These are phyloP conservation scores for Colletotrichum euphorbiae DNA, from an alignment of 2,329 filamentous ascomycete genomes.

Conservation along the genomic window DNA sequence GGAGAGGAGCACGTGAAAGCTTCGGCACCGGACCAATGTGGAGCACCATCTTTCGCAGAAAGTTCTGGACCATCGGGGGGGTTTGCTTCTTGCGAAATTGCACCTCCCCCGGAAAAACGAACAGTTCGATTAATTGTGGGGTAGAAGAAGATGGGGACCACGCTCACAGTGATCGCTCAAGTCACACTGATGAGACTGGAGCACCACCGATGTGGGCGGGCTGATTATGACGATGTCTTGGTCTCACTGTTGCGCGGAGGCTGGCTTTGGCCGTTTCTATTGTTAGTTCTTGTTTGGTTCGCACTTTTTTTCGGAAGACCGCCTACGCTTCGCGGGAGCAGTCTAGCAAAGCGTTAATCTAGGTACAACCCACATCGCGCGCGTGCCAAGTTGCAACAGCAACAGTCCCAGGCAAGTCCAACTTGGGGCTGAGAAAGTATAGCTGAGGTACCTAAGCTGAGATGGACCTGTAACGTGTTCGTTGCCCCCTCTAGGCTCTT, in stretches of 20 bases:
- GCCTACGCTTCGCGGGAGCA: conserved; percentile 1
- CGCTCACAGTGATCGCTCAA: neutral
- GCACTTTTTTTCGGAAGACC: neutral
- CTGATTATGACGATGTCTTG: conserved; percentile 9
- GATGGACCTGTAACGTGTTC: neutral
- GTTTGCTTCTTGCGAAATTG: neutral
- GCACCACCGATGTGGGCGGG: neutral
- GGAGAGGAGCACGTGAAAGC: neutral
- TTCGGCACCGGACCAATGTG: neutral
- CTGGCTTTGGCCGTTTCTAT: neutral
- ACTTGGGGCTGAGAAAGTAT: neutral
- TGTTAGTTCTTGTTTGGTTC: neutral
- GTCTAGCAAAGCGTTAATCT: neutral
- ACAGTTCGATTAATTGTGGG: conserved; percentile 14
- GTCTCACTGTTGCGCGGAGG: neutral
- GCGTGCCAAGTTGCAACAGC: neutral
- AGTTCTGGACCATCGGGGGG: conserved; percentile 14
- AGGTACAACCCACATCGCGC: neutral
- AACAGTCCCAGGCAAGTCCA: no score
- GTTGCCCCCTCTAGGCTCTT: neutral
- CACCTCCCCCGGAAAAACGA: conserved; percentile 8
- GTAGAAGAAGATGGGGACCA: neutral
- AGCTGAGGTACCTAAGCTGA: conserved; percentile 17
- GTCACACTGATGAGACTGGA: conserved; percentile 26
- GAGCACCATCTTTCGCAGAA: neutral